Evolutionary conservation across 352 stramenopile genomes (phyloP), one percentile per base, ranked within the genome.

Genomic region (Elongisporangium undulatum): DNA sequence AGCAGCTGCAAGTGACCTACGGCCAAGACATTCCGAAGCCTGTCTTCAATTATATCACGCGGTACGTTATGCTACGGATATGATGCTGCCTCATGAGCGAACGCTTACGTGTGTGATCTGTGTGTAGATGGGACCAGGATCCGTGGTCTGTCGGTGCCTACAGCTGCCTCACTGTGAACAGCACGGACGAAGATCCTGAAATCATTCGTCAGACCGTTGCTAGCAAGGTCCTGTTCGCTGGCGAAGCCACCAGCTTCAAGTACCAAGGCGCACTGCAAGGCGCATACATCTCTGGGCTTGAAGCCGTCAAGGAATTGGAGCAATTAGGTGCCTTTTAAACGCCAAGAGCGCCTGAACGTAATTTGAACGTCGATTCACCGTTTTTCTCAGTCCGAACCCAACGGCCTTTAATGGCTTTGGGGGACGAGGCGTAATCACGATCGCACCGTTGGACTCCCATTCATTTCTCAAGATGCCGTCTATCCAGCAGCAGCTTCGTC

Each of bases 191-290:
- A 2, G 82, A 90, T 45, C 82, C 84, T 9, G 77, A 88, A 48
- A 53, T 75, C 8, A 39, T 92, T 15, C 67, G 79, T 2, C 59
- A 77, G 24, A 55, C 68, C 0, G 61, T 87, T 1, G 68, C 38
- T 0, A 59, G 65, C n/a, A 68, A 69, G 8, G 59, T 92, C 29
- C 63, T 86, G 53, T 92, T 92, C 26, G 78, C 78, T 2, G 82
- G 82, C 7, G 82, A 92, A 55, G 80, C 79, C 2, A 92, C 80
- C 16, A 84, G 75, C 24, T 82, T 87, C 64, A 64, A 83, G 29
- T 87, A 90, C 51, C 82, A 89, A 58, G 79, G 78, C 4, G 81
- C 80, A 3, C 68, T 89, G n/a, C 79, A 89, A 53, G 80, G 72
- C 1, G 82, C 82, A n/a, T 85, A 83, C 24, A 58, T 90, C 19